Base-by-base conservation (phyloP, 2,329 filamentous ascomycete species). In the Lachnellula suecica region DNA sequence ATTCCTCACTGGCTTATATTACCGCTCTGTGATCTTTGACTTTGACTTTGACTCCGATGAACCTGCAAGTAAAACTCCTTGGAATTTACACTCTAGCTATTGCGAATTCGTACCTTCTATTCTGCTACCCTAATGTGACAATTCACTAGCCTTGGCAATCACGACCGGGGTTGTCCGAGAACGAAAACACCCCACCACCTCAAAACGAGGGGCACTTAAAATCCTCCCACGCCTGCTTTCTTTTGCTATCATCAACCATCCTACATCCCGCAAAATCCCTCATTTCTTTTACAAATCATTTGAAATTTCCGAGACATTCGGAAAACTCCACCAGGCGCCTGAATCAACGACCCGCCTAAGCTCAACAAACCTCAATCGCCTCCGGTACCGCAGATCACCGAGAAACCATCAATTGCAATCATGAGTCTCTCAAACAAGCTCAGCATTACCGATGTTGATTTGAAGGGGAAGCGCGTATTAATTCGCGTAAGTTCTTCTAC, bases 381-480 rank as follows among this genome's bases (percentile, higher is more conserved):
- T n/a, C n/a, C n/a, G n/a, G 8, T 6, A 8, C 11, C 8, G 24
- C 17, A 27, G 56, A 27, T 27, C 45, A 37, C 17, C 40, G 11
- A 35, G 25, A 51, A 40, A 34, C 24, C 17, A 31, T 29, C 46
- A 59, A 59, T 63, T 59, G 50, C 60, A 70, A 84, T 68, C 56
- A 99, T 99, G 94, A 97, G 94, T 85, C 90, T 99, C 72, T 89
- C 92, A 68, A 97, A 86, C 84, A 99, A 99, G 84, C 89, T 99
- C 68, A 89, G 91, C 65, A 97, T 99, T 76, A 89, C 85, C 63
- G 93, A 99, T 71, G 87, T 96, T 69, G 92, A 99, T 76, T 82
- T 99, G 76, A 96, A 96, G 85, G 93, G 82, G 84, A 99, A 99
- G 86, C 86, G 92, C 68, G 94, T 97, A 74, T 83, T 99, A 68